These are phyloP conservation scores for Candida ponderosae DNA, from an alignment of 805 yeast genomes.

Conservation along the genomic window DNA sequence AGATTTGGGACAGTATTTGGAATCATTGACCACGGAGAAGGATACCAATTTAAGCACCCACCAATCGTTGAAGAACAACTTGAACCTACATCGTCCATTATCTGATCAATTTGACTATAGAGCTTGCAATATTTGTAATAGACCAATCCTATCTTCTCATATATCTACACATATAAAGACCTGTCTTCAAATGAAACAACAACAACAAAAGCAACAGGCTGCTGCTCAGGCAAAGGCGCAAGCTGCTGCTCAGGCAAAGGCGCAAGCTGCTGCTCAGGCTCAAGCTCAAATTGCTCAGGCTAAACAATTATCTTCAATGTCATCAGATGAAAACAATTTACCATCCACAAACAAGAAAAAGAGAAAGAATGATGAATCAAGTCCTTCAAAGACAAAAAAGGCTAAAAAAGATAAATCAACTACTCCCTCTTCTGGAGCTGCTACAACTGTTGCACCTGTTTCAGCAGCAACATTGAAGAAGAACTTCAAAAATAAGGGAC, in stretches of 20 bases:
- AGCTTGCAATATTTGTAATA: conserved; percentile 38
- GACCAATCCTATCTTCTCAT: conserved; percentile 32
- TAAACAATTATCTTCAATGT: not conserved
- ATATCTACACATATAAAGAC: conserved; percentile 30
- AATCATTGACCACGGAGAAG: too few species aligned
- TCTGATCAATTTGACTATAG: conserved; percentile 32
- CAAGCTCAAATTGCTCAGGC: conserved; percentile 9
- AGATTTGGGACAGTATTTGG: conserved; percentile 24
- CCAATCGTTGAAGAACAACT: conserved; percentile 8
- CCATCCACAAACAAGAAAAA: conserved; percentile 7
- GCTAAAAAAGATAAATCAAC: conserved; percentile 16
- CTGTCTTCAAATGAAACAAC: conserved; percentile 28
- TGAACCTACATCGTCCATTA: conserved; percentile 25
- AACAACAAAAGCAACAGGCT: conserved; percentile 10
- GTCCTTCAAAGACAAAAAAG: conserved; percentile 12
- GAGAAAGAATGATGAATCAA: conserved; percentile 4
- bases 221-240: not conserved
- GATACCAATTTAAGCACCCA: conserved; percentile 7
- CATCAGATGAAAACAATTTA: conserved; percentile 1
- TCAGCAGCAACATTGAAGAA: conserved; percentile 46
- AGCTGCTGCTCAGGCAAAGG: conserved; percentile 4
- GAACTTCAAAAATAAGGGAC: conserved; percentile 38
- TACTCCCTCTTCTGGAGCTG: conserved; percentile 2
- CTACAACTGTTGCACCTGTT: conserved; percentile 19
- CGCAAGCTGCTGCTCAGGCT: conserved; percentile 15